Conservation (phyloP, 495 filamentous ascomycete species). For the Podospora pseudoanserina region DNA sequence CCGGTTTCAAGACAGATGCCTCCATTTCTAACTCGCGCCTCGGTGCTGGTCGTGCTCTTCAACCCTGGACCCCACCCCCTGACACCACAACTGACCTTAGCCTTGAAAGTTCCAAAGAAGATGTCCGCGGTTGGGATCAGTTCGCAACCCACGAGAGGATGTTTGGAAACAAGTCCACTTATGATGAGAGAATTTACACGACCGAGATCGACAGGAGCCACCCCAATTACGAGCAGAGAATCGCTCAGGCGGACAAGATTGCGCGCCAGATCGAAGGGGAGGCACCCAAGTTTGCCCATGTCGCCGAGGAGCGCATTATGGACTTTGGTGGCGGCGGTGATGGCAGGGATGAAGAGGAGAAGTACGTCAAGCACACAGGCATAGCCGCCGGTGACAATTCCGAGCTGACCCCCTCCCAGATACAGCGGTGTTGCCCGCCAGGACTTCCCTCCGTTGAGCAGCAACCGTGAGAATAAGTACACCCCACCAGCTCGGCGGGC, state of each 20-base stretch:
- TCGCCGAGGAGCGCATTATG: constrained; percentile 84
- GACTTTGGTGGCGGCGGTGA: constrained; percentile 52
- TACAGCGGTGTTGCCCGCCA: constrained; percentile 88
- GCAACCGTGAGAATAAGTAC: constrained; percentile 67
- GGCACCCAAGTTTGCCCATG: constrained; percentile 66
- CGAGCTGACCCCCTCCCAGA: constrained; percentile 44
- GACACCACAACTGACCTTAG: constrained; percentile 61
- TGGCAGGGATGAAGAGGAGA: constrained; percentile 78
- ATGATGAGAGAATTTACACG: constrained; percentile 93
- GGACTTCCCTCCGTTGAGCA: constrained; percentile 61
- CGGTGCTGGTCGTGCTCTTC: constrained; percentile 68
- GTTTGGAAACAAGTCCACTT: constrained; percentile 81
- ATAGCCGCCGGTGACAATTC: not conserved
- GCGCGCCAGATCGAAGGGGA: constrained; percentile 85
- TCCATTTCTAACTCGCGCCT: constrained; percentile 77
- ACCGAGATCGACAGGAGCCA: constrained; percentile 79
- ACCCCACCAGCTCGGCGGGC: constrained; percentile 83
- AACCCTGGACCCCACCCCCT: constrained; percentile 79
- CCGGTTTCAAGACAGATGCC: constrained; percentile 76
- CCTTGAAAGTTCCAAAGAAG: constrained; percentile 54
- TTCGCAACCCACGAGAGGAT: constrained; percentile 85
- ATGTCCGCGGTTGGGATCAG: constrained; percentile 73
- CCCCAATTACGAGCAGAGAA: constrained; percentile 71
- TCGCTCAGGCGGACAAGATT: constrained; percentile 74
- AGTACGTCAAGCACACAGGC: constrained; percentile 51